Conservation (phyloP, 2,329 filamentous ascomycete genomes). For the Cladosporium halotolerans region DNA sequence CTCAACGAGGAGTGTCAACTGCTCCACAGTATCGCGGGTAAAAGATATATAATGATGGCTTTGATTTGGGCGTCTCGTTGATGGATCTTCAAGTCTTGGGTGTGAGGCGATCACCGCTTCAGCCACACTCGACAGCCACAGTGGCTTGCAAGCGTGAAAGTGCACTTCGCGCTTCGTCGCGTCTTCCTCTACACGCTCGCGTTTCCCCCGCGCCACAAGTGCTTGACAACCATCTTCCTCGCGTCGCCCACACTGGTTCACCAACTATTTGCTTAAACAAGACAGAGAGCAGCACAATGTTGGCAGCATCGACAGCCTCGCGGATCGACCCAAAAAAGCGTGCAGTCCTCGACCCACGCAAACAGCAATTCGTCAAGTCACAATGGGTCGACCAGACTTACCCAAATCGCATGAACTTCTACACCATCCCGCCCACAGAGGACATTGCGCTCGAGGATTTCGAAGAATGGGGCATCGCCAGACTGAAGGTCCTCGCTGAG, state of each 20-base stretch:
- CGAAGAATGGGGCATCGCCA: slow-evolving; percentile 96
- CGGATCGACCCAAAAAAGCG: slow-evolving; percentile 64
- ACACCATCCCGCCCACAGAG: slow-evolving; percentile 76
- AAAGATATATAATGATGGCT: too few relatives aligned
- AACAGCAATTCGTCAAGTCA: slow-evolving; percentile 76
- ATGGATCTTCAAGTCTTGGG: too few relatives aligned
- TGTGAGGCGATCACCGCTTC: too few relatives aligned
- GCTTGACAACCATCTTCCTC: neutral
- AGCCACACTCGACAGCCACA: neutral
- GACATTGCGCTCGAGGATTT: slow-evolving; percentile 97
- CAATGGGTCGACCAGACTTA: slow-evolving; percentile 74
- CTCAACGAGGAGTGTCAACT: too few relatives aligned
- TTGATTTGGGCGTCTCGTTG: too few relatives aligned
- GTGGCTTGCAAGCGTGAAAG: neutral
- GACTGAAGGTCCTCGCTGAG: slow-evolving; percentile 78
- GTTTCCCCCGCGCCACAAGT: neutral
- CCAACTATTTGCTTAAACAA: neutral
- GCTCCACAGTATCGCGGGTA: too few relatives aligned
- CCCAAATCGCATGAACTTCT: slow-evolving; percentile 85
- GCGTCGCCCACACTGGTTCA: neutral
- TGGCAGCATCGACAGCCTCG: slow-evolving; percentile 9
- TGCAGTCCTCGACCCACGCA: slow-evolving; percentile 69
- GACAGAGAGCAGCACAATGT: neutral
- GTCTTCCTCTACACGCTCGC: neutral
- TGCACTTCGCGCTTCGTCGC: neutral